phyloP scores from a whole-genome alignment of 441 rosid species.

The Syzygium syzygioides region DNA sequence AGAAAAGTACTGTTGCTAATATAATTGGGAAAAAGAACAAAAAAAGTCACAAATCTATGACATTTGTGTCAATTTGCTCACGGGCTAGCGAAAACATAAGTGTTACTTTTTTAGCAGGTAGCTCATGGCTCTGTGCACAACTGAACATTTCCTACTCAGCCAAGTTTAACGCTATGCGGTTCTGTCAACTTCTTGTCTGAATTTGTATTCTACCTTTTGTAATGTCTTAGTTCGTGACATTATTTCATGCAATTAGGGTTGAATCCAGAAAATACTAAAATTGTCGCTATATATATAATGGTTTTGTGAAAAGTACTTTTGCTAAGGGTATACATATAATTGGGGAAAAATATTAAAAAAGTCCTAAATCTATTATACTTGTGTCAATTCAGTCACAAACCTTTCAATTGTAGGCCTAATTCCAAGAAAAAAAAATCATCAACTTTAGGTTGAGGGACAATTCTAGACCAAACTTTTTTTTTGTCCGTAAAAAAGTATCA shows the following conservation, averaged over 20 bases:
- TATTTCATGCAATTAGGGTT: neutral
- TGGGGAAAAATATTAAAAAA: neutral
- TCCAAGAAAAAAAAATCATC: too few relatives aligned
- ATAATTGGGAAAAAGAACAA: neutral
- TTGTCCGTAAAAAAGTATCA: too few relatives aligned
- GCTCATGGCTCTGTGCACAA: neutral
- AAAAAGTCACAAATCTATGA: neutral
- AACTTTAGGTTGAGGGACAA: too few relatives aligned
- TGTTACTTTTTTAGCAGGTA: neutral
- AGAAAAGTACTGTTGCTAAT: neutral
- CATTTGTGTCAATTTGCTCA: accelerated
- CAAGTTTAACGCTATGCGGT: neutral
- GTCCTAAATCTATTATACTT: too few relatives aligned
- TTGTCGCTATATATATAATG: neutral
- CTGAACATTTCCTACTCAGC: neutral
- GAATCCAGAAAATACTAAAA: neutral
- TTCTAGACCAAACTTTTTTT: too few relatives aligned
- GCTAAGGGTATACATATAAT: neutral
- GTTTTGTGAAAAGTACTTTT: neutral
- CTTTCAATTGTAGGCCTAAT: too few relatives aligned
- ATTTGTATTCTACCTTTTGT: neutral
- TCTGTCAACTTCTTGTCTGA: neutral
- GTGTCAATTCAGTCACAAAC: too few relatives aligned
- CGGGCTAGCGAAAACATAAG: neutral
- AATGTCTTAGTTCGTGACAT: neutral